phyloP scores from a whole-genome alignment of 495 filamentous ascomycete species.

The Aspergillus avenaceus region DNA sequence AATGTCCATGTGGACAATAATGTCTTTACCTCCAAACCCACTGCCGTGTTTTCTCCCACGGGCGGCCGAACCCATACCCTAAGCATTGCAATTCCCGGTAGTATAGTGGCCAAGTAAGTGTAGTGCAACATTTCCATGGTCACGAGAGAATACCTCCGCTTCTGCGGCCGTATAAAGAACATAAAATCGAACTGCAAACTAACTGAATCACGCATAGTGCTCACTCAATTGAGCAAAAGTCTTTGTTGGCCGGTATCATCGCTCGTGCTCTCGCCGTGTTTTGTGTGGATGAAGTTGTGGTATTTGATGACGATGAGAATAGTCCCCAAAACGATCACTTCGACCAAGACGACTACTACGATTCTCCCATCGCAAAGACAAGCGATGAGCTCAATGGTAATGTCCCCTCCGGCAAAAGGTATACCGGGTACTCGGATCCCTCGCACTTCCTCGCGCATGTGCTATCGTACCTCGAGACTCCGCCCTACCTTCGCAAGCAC shows the following conservation, averaged over 20 bases:
- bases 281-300: conserved; percentile 70
- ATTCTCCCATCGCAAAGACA: conserved; percentile 20
- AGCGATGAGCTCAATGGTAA: conserved; percentile 19
- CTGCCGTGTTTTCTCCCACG: conserved; percentile 49
- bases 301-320: conserved; percentile 58
- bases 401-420: conserved; percentile 39
- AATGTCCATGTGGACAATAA: neutral
- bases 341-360: conserved; percentile 11
- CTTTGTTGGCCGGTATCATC: conserved; percentile 59
- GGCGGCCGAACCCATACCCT: conserved; percentile 47
- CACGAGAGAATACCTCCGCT: no score
- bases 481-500: conserved; percentile 63
- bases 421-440: conserved; percentile 62
- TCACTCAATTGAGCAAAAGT: conserved; percentile 60
- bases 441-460: conserved; percentile 69
- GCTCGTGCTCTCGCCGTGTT: conserved; percentile 72
- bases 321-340: conserved; percentile 4
- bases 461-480: conserved; percentile 70
- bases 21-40: conserved; percentile 49
- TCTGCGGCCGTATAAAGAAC: neutral
- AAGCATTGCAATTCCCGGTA: conserved; percentile 56
- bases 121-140: no score
- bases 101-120: conserved; percentile 54
- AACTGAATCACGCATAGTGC: conserved; percentile 31
- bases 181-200: neutral